Base-by-base conservation (phyloP, 495 filamentous ascomycete species). In the Penicillium desertorum region DNA sequence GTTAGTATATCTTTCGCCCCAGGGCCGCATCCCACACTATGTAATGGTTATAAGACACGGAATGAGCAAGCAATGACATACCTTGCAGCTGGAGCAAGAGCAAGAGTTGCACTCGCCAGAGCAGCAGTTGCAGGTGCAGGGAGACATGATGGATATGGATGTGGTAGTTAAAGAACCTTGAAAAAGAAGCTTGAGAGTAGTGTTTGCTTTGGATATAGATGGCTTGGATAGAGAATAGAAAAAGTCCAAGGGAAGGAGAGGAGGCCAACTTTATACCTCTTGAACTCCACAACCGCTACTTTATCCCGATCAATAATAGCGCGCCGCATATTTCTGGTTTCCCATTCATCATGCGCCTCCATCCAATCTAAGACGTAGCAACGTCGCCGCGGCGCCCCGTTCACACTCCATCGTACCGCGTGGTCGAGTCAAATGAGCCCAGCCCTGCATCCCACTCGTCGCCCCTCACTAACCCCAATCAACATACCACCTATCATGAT, bases 101-200 rank as follows among this genome's bases (percentile, higher is more conserved):
- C 76, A 77, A 41, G 69, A 69, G 57, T 61, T 70, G 73, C 76
- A 77, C 55, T 71, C 58, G 63, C 73, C 69, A 61, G 66, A 62
- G 74, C 74, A 77, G 71, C 70, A 76, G 73, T 68, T 74, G 72
- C 76, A 78, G 53, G 63, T 47, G 71, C 74, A 77, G 72, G 74
- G 73, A 70, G 63, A 66, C 76, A 78, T 78, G 52, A 50, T 76
- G 66, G 62, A 59, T 48, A 58, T 50, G 42, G 52, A 47, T 57
- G 54, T 60, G 52, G 43, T 66, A 62, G 58, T 57, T 34, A 48
- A 44, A 55, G 44, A 54, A 61, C 51, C 57, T 58, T 58, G 51
- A 52, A 56, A 58, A 60, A 30, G n/a, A 37, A 44, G 42, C 29
- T 48, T 19, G 22, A 44, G 23, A 48, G 43, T 12, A 19, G 25